These are phyloP conservation scores for Cercospora sp. DNA, from an alignment of 2,329 filamentous ascomycete species.

Conservation along the genomic window DNA sequence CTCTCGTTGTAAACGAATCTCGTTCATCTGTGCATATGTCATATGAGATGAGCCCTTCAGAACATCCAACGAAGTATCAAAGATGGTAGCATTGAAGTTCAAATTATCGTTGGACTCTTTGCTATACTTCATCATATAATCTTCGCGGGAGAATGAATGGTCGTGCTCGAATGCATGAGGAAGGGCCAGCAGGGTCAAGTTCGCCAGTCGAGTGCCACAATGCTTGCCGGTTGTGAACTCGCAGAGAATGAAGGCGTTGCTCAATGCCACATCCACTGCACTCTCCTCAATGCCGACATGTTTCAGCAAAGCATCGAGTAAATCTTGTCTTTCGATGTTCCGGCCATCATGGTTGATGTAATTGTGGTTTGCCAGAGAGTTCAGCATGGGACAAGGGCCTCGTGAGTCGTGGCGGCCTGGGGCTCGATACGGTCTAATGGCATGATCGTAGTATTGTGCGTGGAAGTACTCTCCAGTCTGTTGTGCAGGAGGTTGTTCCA, in stretches of 20 bases:
- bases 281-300: not conserved
- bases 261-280: not conserved
- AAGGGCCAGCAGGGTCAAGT: not conserved
- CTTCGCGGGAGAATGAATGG: slow-evolving; percentile 55
- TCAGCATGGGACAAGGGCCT: not conserved
- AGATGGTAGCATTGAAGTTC: slow-evolving; percentile 18
- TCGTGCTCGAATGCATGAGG: slow-evolving; percentile 55
- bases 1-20: slow-evolving; percentile 20
- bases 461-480: not conserved
- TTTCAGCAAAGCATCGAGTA: not conserved
- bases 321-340: not conserved
- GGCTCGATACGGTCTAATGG: not conserved
- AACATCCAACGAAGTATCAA: slow-evolving; percentile 15
- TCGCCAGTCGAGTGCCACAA: not conserved
- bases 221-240: not conserved
- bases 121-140: slow-evolving; percentile 34
- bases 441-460: not conserved
- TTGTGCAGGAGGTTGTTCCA: not conserved
- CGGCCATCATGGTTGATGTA: not conserved
- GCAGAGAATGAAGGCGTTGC: not conserved
- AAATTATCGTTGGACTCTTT: slow-evolving; percentile 14
- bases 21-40: slow-evolving; percentile 12
- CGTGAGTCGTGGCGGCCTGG: not conserved
- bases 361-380: not conserved
- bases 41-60: slow-evolving; percentile 9